Base-by-base conservation (phyloP, 345 rosid genomes). In the Isatis tinctoria region DNA sequence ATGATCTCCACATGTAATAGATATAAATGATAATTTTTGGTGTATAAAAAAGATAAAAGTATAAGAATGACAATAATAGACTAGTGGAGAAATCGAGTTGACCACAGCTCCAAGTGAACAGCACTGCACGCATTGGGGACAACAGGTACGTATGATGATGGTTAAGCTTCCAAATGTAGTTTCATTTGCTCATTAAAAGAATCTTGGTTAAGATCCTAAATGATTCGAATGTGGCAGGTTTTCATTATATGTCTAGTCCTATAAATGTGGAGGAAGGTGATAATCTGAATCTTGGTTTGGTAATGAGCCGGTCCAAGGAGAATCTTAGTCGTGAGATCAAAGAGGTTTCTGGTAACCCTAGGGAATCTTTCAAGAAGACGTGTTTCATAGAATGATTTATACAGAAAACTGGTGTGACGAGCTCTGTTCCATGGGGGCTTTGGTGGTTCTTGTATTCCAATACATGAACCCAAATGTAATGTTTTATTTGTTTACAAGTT, bases 81-180 rank as follows among this genome's bases (percentile, higher is more conserved):
- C n/a, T n/a, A n/a, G n/a, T n/a, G n/a, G n/a, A 74, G 93, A 88
- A 60, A 74, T 95, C 67, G 97, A 92, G 82, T 80, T 95, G 79
- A 88, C 96, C 35, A 92, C 99, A 56, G 97, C 93, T 36, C 99
- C 99, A 64, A 92, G 93, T 58, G 74, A 72, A 44, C 81, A 90
- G 66, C 75, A 85, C 60, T 83, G 88, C 83, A 95, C 99, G 7
- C 97, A 95, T 62, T 95, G 99, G 99, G 97, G 97, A 44, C 99
- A 95, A 75, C 99, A 92, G 97, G 98, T 94, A 11, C 48, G 59
- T n/a, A n/a, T n/a, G n/a, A n/a, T n/a, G n/a, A n/a, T n/a, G n/a
- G n/a, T n/a, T n/a, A n/a, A n/a, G n/a, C n/a, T n/a, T n/a, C n/a
- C n/a, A n/a, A n/a, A n/a, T n/a, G n/a, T n/a, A n/a, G n/a, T n/a